These are phyloP conservation scores for Rosellinia necatrix DNA, from an alignment of 2,329 filamentous ascomycete genomes.

Conservation along the genomic window DNA sequence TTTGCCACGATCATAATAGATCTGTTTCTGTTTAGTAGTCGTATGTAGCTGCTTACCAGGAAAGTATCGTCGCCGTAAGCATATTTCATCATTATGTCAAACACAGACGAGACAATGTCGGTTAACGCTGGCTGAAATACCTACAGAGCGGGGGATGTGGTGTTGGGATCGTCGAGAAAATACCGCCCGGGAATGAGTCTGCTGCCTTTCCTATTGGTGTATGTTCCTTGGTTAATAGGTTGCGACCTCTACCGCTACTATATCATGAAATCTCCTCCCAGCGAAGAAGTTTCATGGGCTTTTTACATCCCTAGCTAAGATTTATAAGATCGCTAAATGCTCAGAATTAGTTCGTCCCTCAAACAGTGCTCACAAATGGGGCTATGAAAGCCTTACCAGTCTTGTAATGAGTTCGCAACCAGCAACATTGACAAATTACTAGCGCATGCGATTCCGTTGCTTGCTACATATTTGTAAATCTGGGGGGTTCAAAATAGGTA, in stretches of 20 bases:
- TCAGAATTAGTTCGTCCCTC: background rate
- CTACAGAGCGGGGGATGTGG: background rate
- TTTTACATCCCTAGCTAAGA: background rate
- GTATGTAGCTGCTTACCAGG: background rate
- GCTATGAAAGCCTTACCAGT: background rate
- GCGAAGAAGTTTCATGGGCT: background rate
- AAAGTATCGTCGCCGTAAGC: background rate
- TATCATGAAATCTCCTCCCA: background rate
- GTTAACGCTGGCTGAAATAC: background rate
- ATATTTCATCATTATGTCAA: background rate
- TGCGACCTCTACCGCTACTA: background rate
- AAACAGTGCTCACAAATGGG: no score
- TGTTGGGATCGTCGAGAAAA: background rate
- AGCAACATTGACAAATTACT: constrained; percentile 22
- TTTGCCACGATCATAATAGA: background rate
- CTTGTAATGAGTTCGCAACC: background rate
- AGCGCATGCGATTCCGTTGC: constrained; percentile 9
- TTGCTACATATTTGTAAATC: constrained; percentile 4
- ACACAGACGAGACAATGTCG: background rate
- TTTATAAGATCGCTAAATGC: background rate
- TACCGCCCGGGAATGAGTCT: background rate
- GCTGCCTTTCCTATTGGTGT: background rate
- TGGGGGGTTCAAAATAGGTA: constrained; percentile 19
- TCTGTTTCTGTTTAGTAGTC: background rate
- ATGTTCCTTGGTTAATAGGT: no score